These are phyloP conservation scores for Fusarium sp. DNA, from an alignment of 2,329 filamentous ascomycete genomes.

Conservation along the genomic window DNA sequence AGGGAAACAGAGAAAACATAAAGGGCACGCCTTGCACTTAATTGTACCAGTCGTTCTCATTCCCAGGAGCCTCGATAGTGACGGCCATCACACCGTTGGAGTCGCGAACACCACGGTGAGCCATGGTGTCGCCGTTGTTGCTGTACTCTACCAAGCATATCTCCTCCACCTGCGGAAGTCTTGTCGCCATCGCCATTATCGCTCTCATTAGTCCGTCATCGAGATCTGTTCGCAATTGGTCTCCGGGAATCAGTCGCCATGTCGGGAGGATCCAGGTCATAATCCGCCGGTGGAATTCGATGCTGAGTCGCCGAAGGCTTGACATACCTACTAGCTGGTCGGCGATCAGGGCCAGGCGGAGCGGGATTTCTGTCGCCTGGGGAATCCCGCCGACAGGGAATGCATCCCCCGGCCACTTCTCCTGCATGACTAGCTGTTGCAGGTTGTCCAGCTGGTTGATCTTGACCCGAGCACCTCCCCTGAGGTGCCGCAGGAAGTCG, in stretches of 20 bases:
- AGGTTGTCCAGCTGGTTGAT: not conserved
- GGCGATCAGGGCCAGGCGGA: accelerated
- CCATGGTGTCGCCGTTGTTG: not conserved
- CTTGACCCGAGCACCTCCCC: not conserved
- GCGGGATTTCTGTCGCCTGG: not conserved
- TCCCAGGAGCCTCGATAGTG: not conserved
- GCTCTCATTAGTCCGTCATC: not conserved
- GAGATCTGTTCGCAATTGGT: accelerated
- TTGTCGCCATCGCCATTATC: not conserved
- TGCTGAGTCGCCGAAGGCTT: accelerated
- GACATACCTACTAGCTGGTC: not conserved
- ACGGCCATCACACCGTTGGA: not conserved
- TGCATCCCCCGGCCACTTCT: not conserved
- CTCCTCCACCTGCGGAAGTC: not conserved
- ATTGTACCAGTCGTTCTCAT: not conserved
- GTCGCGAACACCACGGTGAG: not conserved
- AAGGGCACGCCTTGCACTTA: too few relatives aligned
- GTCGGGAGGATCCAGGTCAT: not conserved
- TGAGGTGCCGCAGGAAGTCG: accelerated
- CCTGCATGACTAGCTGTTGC: not conserved
- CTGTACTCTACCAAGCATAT: not conserved
- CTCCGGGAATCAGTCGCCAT: accelerated
- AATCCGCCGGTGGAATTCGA: accelerated
- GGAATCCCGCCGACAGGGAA: not conserved
- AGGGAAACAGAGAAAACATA: not conserved